A percentile compares a stretch with the other conserved stretches of the same genome.
phyloP scores from a whole-genome alignment of 1,284 basidiomycete species.

The Leucoagaricus sp. region DNA sequence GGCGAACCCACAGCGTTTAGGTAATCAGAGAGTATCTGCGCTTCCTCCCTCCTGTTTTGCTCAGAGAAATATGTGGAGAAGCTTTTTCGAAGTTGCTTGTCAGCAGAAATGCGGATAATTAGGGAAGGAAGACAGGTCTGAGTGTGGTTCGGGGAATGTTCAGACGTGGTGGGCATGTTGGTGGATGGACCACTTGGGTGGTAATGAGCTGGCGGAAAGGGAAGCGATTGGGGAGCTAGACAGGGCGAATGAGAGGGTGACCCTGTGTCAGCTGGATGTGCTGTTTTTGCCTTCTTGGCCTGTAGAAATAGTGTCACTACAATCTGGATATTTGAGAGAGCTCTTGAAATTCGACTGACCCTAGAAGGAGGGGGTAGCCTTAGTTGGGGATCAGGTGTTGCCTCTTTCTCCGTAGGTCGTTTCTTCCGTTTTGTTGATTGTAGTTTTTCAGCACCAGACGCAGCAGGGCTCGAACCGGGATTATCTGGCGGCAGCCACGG shows the following conservation, averaged over 20 bases:
- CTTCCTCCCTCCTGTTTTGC: too few species aligned
- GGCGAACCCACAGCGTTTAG: too few species aligned
- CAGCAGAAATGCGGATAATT: too few species aligned
- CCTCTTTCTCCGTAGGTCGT: constrained; percentile 60
- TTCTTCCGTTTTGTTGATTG: constrained; percentile 49
- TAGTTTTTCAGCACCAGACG: constrained; percentile 48
- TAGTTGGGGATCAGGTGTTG: constrained; percentile 53
- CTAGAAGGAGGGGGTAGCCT: constrained; percentile 42
- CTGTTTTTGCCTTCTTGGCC: constrained; percentile 57
- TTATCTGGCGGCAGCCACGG: constrained; percentile 11
- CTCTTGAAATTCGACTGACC: constrained; percentile 29
- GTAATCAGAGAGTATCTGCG: too few species aligned
- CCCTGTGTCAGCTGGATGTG: constrained; percentile 54
- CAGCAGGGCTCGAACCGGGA: constrained; percentile 35
- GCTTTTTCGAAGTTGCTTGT: too few species aligned
- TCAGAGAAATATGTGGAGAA: too few species aligned
- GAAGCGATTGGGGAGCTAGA: constrained; percentile 41
- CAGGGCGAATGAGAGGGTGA: constrained; percentile 61
- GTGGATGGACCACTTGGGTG: constrained; percentile 21
- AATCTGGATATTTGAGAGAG: not conserved
- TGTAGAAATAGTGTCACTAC: constrained; percentile 28
- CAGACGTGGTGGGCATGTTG: constrained; percentile 31
- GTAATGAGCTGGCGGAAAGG: constrained; percentile 35
- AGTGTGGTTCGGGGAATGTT: too few species aligned
- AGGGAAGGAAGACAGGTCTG: too few species aligned